These are phyloP conservation scores for Elaphomyces granulatus DNA, from an alignment of 495 filamentous ascomycete species.

Conservation along the genomic window DNA sequence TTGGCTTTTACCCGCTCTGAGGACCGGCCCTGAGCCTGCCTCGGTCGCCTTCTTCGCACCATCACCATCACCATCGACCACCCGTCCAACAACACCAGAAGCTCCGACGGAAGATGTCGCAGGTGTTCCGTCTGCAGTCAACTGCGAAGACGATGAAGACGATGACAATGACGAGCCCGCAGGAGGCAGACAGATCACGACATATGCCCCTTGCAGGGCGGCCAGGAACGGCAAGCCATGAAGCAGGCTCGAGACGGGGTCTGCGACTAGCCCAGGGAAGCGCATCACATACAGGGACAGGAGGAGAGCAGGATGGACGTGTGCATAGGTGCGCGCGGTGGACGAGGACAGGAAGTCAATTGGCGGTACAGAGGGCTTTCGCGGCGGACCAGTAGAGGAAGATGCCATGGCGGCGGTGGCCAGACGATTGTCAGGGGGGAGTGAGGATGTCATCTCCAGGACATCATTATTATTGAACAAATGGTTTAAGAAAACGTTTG, in stretches of 20 bases:
- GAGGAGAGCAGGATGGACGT: slow-evolving; percentile 52
- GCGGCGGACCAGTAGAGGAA: too few species aligned
- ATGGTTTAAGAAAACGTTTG: too few species aligned
- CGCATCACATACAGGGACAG: slow-evolving; percentile 41
- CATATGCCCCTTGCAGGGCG: slow-evolving; percentile 52
- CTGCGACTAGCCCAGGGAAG: slow-evolving; percentile 52
- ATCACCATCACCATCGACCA: not conserved
- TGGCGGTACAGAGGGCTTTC: too few species aligned
- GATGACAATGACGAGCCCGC: slow-evolving; percentile 31
- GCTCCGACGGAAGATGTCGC: too few species aligned
- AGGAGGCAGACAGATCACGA: slow-evolving; percentile 56
- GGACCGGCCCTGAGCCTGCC: not conserved
- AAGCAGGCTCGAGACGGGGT: slow-evolving; percentile 54
- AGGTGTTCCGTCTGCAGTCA: too few species aligned
- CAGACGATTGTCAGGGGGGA: too few species aligned
- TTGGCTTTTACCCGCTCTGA: slow-evolving; percentile 16
- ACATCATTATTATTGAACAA: too few species aligned
- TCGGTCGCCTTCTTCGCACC: not conserved
- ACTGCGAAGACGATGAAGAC: slow-evolving; percentile 15
- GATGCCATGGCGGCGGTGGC: too few species aligned
- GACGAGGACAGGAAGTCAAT: slow-evolving; percentile 33
- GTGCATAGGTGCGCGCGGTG: slow-evolving; percentile 35
- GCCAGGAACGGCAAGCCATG: slow-evolving; percentile 46
- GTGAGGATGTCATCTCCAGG: too few species aligned
- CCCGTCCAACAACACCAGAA: slow-evolving; percentile 1